A percentile compares a stretch with the other conserved stretches of the same genome.
phyloP scores from a whole-genome alignment of 129 eudicot genomes.

The Escallonia herrerae region DNA sequence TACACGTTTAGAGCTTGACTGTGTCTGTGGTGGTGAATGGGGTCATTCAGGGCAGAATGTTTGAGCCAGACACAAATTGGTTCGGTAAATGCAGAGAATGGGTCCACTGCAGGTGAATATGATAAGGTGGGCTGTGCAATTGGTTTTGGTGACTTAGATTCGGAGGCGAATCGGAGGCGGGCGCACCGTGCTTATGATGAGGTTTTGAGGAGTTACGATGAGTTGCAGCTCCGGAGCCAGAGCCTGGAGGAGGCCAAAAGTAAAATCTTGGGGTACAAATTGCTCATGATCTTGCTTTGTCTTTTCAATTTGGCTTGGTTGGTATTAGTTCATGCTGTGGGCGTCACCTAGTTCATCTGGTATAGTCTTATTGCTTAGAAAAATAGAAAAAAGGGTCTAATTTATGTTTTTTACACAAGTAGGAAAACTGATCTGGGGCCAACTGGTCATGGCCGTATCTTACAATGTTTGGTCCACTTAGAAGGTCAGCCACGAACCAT shows the following conservation, averaged over 20 bases:
- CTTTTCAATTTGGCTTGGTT: too few relatives aligned
- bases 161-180: conserved; percentile 24
- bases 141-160: conserved; percentile 10
- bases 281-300: conserved; percentile 2
- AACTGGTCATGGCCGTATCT: too few relatives aligned
- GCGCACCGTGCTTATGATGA: conserved; percentile 21
- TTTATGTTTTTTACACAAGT: too few relatives aligned
- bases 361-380: too few relatives aligned
- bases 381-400: too few relatives aligned
- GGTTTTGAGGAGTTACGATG: conserved; percentile 38
- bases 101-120: conserved; percentile 4
- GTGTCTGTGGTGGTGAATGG: not conserved
- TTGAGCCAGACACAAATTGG: conserved; percentile 17
- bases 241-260: conserved; percentile 42
- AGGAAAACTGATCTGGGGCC: too few relatives aligned
- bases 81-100: conserved; percentile 16
- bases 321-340: too few relatives aligned
- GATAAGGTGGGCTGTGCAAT: conserved; percentile 5
- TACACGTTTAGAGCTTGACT: not conserved
- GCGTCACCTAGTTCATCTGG: too few relatives aligned
- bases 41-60: conserved; percentile 23
- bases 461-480: too few relatives aligned
- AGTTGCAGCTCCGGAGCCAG: conserved; percentile 23
- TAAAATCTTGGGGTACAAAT: conserved; percentile 49
- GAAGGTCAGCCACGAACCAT: too few relatives aligned